phyloP scores from a whole-genome alignment of 352 stramenopile species.

The Globisporangium carolinianum region DNA sequence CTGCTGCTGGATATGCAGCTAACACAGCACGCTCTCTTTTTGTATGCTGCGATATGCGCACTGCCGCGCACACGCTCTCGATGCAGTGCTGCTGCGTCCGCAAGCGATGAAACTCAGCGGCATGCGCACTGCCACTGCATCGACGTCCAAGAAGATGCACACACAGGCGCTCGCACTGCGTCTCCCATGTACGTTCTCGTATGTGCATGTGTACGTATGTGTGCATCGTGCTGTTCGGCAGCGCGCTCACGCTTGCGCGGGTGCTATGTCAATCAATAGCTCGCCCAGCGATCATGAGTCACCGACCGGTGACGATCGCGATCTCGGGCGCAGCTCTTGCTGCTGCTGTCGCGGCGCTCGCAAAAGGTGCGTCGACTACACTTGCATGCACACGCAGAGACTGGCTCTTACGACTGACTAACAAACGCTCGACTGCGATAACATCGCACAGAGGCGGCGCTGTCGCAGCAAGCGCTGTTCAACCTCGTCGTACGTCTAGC shows the following conservation, averaged over 20 bases:
- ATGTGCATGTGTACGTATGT: not conserved
- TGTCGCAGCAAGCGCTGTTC: constrained; percentile 44
- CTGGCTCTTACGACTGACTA: not conserved
- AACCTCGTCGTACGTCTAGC: constrained; percentile 19
- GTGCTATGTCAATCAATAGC: constrained; percentile 1
- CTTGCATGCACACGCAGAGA: not conserved
- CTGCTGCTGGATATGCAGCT: not conserved
- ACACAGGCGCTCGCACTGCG: constrained; percentile 24
- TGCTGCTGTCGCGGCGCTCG: constrained; percentile 36
- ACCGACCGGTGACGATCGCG: constrained; percentile 12
- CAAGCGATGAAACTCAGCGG: constrained; percentile 25
- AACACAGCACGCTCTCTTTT: not conserved
- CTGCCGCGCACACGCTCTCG: not conserved
- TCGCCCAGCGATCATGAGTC: constrained; percentile 9
- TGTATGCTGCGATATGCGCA: too few species aligned
- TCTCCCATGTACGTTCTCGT: constrained; percentile 14
- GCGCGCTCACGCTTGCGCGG: too few species aligned
- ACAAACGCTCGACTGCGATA: not conserved
- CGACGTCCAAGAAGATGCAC: constrained; percentile 24
- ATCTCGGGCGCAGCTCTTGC: constrained; percentile 42
- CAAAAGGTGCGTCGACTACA: constrained; percentile 17
- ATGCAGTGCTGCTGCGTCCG: constrained; percentile 34
- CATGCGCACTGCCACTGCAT: constrained; percentile 17
- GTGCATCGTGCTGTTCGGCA: not conserved
- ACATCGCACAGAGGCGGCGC: constrained; percentile 17